These are phyloP conservation scores for Microsporum canis DNA, from an alignment of 2,329 filamentous ascomycete species.

Conservation along the genomic window DNA sequence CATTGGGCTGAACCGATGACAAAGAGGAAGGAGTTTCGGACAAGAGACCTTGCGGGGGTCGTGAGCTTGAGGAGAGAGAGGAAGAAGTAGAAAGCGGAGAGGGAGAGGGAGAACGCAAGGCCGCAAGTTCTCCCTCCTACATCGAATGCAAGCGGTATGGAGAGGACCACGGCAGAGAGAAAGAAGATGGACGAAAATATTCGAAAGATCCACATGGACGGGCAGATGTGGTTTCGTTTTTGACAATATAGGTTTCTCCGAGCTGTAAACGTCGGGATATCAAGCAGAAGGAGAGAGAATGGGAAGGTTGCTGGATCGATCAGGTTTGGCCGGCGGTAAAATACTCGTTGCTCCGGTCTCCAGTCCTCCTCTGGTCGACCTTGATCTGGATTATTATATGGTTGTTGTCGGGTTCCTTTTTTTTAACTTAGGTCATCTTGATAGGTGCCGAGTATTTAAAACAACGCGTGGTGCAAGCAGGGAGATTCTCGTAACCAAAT, in stretches of 20 bases:
- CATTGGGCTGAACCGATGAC: constrained; percentile 69
- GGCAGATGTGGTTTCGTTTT: background rate
- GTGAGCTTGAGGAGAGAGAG: constrained; percentile 70
- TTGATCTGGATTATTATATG: too few relatives aligned
- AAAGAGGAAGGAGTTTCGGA: constrained; percentile 60
- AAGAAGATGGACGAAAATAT: constrained; percentile 72
- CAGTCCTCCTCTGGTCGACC: too few relatives aligned
- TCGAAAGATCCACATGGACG: constrained; percentile 71
- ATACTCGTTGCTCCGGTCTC: too few relatives aligned
- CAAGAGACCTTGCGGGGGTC: constrained; percentile 65
- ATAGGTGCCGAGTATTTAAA: too few relatives aligned
- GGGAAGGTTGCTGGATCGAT: too few relatives aligned
- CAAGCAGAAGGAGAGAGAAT: background rate
- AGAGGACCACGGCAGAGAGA: constrained; percentile 83
- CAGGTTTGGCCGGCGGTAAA: too few relatives aligned
- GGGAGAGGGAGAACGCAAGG: constrained; percentile 79
- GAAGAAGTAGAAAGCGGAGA: constrained; percentile 82
- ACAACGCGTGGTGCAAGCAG: too few relatives aligned
- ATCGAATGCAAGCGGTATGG: constrained; percentile 94
- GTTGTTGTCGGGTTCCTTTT: too few relatives aligned
- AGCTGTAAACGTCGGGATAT: background rate
- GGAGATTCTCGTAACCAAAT: too few relatives aligned
- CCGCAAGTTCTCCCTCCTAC: constrained; percentile 91
- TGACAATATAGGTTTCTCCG: too few relatives aligned
- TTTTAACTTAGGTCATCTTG: too few relatives aligned